A percentile compares a stretch with the other conserved stretches of the same genome.
Evolutionary conservation across 176 grass and related monocot genomes (phyloP).

Genomic region (Leersia perrieri): DNA sequence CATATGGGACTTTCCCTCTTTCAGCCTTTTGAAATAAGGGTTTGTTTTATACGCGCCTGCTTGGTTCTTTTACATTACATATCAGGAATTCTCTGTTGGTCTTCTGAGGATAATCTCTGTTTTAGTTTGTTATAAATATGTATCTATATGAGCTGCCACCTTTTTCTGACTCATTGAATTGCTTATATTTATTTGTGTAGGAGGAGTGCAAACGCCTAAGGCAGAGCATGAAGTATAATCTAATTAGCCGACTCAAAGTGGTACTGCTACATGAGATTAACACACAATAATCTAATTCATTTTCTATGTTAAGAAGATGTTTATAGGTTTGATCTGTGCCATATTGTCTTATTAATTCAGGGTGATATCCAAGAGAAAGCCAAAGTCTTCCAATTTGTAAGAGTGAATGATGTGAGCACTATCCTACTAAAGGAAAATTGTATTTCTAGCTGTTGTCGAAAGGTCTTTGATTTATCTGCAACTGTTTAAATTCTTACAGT

Average conservation of each 20-base stretch:
- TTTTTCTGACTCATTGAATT: slow-evolving; percentile 36
- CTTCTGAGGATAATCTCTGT: not conserved
- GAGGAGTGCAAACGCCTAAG: slow-evolving; percentile 90
- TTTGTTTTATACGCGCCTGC: not conserved
- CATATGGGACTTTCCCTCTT: not conserved
- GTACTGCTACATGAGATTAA: slow-evolving; percentile 51
- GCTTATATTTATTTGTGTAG: slow-evolving; percentile 49
- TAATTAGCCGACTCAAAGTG: slow-evolving; percentile 86
- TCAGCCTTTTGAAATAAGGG: not conserved
- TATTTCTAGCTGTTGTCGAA: not conserved
- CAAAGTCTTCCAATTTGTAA: slow-evolving; percentile 71
- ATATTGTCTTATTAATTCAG: slow-evolving; percentile 38
- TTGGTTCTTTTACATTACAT: slow-evolving; percentile 16
- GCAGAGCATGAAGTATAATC: slow-evolving; percentile 83
- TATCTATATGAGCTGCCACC: slow-evolving; percentile 3
- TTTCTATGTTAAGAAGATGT: slow-evolving; percentile 15
- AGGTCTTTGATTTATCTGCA: slow-evolving; percentile 23
- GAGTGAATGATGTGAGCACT: slow-evolving; percentile 78
- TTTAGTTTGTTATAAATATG: not conserved
- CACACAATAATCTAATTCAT: slow-evolving; percentile 25
- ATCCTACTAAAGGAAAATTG: slow-evolving; percentile 22
- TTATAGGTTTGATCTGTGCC: slow-evolving; percentile 40
- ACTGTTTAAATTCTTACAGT: slow-evolving; percentile 45
- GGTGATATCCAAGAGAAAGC: slow-evolving; percentile 78
- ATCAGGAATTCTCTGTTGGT: not conserved